Evolutionary conservation across 805 yeast genomes (phyloP).

Genomic region (Metschnikowia bowlesiae): DNA sequence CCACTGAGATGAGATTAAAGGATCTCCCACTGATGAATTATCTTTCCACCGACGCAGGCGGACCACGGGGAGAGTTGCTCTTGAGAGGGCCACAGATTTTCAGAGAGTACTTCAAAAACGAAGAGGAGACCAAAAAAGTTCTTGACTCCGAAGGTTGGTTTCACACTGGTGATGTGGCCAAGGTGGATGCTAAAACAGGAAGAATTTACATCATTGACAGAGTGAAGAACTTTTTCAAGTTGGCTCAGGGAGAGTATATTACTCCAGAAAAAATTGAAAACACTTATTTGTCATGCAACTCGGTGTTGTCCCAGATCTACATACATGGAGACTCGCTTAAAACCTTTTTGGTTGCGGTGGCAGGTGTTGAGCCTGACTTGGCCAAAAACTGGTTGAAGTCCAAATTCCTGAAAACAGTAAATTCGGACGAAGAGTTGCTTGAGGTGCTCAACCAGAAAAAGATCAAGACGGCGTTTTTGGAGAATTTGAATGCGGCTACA

Average conservation of each 20-base stretch:
- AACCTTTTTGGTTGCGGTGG: slow-evolving; percentile 53
- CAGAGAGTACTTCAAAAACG: slow-evolving; percentile 23
- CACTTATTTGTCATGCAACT: slow-evolving; percentile 36
- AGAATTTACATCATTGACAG: slow-evolving; percentile 27
- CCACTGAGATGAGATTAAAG: slow-evolving; percentile 19
- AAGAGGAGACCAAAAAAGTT: slow-evolving; percentile 20
- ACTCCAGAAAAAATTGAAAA: slow-evolving; percentile 19
- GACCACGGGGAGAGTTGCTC: slow-evolving; percentile 27
- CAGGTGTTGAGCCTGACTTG: slow-evolving; percentile 54
- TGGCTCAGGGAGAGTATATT: slow-evolving; percentile 19
- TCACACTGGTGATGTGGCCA: slow-evolving; percentile 42
- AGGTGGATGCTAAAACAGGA: slow-evolving; percentile 34
- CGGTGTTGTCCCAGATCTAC: slow-evolving; percentile 49
- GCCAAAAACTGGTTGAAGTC: slow-evolving; percentile 11
- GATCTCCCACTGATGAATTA: slow-evolving; percentile 26
- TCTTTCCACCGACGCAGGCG: slow-evolving; percentile 18
- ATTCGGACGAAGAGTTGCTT: slow-evolving; percentile 20
- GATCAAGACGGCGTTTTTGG: slow-evolving; percentile 32
- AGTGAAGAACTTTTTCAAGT: slow-evolving; percentile 19
- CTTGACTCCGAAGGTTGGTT: slow-evolving; percentile 25
- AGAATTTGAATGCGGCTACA: slow-evolving; percentile 34
- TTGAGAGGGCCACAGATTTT: slow-evolving; percentile 26
- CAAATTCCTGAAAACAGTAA: background rate
- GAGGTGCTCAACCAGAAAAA: slow-evolving; percentile 23
- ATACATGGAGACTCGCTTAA: slow-evolving; percentile 62